These are phyloP conservation scores for Isatis lusitanica DNA, from an alignment of 441 rosid genomes.

Conservation along the genomic window DNA sequence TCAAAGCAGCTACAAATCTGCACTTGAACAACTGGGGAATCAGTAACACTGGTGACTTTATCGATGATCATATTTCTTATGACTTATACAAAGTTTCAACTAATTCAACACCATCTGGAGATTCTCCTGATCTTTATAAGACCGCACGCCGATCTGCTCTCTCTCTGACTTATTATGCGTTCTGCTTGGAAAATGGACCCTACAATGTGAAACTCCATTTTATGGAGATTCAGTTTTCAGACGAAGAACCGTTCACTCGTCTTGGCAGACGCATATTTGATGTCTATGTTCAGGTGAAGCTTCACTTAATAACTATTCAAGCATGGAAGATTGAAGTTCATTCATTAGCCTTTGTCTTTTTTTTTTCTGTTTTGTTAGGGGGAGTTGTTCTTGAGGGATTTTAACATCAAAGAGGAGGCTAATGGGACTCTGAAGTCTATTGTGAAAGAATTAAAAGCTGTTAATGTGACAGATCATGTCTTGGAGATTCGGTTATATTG, in stretches of 20 bases:
- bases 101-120: constrained; percentile 34
- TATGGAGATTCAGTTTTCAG: constrained; percentile 56
- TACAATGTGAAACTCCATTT: constrained; percentile 53
- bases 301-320: neutral
- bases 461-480: too few species aligned
- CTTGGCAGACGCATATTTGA: constrained; percentile 55
- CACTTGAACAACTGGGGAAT: constrained; percentile 48
- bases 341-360: neutral
- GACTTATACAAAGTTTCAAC: constrained; percentile 42
- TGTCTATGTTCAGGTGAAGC: constrained; percentile 62
- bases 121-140: constrained; percentile 14
- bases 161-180: constrained; percentile 52
- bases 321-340: neutral
- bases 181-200: constrained; percentile 50
- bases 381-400: constrained; percentile 36
- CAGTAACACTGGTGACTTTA: constrained; percentile 70
- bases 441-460: neutral
- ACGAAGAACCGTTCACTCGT: constrained; percentile 28
- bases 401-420: constrained; percentile 32
- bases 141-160: constrained; percentile 55
- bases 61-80: constrained; percentile 34
- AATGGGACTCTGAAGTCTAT: too few species aligned
- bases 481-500: too few species aligned
- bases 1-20: constrained; percentile 44
- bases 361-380: constrained; percentile 33